Conservation (phyloP, 495 filamentous ascomycete genomes). For the Trichoderma reesei region DNA sequence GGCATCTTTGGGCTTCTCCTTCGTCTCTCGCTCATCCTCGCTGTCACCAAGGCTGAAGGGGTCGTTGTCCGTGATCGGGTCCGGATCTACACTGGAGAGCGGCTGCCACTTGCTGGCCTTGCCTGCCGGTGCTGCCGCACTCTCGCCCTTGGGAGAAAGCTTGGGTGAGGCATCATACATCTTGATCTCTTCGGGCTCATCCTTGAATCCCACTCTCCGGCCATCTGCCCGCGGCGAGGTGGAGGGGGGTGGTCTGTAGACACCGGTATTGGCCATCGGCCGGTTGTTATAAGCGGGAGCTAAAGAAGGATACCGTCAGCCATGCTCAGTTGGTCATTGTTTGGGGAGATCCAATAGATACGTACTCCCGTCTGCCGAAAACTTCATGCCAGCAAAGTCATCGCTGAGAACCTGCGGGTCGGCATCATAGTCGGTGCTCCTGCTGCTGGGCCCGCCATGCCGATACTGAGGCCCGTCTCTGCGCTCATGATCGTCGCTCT, state of each 20-base stretch:
- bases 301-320: constrained; percentile 12
- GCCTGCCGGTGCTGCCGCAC: constrained; percentile 25
- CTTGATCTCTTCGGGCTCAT: constrained; percentile 66
- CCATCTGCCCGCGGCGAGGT: constrained; percentile 47
- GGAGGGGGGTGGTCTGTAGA: constrained; percentile 58
- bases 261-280: constrained; percentile 64
- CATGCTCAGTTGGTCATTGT: constrained; percentile 6
- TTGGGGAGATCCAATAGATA: constrained; percentile 21
- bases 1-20: constrained; percentile 35
- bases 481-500: constrained; percentile 12
- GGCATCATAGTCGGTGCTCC: constrained; percentile 83
- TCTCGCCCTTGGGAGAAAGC: constrained; percentile 30
- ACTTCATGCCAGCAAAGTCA: constrained; percentile 81
- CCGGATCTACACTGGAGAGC: constrained; percentile 75
- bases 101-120: constrained; percentile 97
- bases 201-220: constrained; percentile 72
- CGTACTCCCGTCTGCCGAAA: constrained; percentile 64
- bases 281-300: constrained; percentile 34
- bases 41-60: constrained; percentile 95
- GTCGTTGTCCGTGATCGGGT: constrained; percentile 81
- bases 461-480: constrained; percentile 16
- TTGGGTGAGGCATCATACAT: constrained; percentile 55
- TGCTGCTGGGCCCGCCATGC: constrained; percentile 40
- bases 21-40: constrained; percentile 82
- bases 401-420: constrained; percentile 84